These are phyloP conservation scores for Camelina neglecta DNA, from an alignment of 345 rosid genomes.

Conservation along the genomic window DNA sequence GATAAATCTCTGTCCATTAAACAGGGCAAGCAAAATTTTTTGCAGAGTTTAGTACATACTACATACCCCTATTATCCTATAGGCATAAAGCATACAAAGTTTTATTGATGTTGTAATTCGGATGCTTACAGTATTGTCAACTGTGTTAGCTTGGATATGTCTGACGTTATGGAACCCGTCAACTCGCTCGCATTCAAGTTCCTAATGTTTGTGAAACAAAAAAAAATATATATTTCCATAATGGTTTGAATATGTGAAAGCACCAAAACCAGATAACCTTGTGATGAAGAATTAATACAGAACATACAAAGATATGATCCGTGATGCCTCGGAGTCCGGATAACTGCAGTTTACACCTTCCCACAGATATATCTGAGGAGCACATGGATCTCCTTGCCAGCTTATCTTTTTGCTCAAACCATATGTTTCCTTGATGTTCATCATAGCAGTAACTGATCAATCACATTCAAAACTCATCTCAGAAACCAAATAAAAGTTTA, in stretches of 20 bases:
- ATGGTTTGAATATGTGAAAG: not conserved
- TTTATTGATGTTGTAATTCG: not conserved
- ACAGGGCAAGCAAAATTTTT: not conserved
- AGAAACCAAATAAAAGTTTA: not conserved
- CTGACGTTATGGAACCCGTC: constrained; percentile 41
- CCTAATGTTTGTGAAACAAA: constrained; percentile 39
- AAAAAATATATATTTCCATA: constrained; percentile 31
- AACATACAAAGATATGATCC: constrained; percentile 58
- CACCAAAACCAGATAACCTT: not conserved
- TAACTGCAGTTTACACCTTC: constrained; percentile 52
- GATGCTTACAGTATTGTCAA: constrained; percentile 49
- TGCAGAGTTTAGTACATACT: not conserved
- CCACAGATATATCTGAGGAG: constrained; percentile 46
- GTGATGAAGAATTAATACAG: not conserved
- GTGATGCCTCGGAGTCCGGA: constrained; percentile 29
- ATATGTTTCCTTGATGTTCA: constrained; percentile 51
- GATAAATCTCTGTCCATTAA: constrained; percentile 63
- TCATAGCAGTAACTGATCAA: constrained; percentile 50
- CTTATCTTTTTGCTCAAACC: constrained; percentile 35
- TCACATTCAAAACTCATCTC: constrained; percentile 7
- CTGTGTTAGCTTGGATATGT: constrained; percentile 44
- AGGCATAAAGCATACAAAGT: not conserved
- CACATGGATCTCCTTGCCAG: constrained; percentile 69
- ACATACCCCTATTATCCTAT: too few species aligned
- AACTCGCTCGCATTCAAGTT: constrained; percentile 49